A percentile compares a stretch with the other conserved stretches of the same genome.
phyloP scores from a whole-genome alignment of 2,329 filamentous ascomycete species.

The Cladosporium sp. region DNA sequence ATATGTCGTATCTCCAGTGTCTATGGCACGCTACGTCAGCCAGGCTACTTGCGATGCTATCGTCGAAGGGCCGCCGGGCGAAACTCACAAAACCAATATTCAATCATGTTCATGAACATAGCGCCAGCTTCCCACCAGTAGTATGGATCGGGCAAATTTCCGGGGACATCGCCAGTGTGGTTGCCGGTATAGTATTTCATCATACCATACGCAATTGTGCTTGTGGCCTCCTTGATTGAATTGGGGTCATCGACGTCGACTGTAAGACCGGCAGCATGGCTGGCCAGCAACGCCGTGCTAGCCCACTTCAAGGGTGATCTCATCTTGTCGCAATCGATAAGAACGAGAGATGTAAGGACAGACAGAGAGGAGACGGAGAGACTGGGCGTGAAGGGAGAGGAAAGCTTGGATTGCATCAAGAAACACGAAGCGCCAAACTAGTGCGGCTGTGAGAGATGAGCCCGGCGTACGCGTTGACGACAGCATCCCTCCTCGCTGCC shows the following conservation, averaged over 20 bases:
- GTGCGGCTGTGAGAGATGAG: conserved; percentile 8
- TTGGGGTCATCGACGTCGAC: conserved; percentile 25
- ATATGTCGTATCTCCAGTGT: conserved; percentile 64
- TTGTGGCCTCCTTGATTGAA: conserved; percentile 47
- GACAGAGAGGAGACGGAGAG: neutral
- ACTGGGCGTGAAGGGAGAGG: conserved; percentile 12
- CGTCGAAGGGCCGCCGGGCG: neutral
- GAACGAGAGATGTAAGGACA: conserved; percentile 21
- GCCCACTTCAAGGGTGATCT: conserved; percentile 14
- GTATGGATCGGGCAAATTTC: conserved; percentile 63
- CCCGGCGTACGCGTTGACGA: conserved; percentile 16
- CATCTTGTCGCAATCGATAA: conserved; percentile 5
- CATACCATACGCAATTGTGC: conserved; percentile 48
- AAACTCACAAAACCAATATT: conserved; percentile 65
- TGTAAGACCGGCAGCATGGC: conserved; percentile 17
- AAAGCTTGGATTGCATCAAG: conserved; percentile 17
- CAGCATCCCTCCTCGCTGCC: conserved; percentile 15
- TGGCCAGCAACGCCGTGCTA: conserved; percentile 20
- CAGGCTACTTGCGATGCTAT: neutral
- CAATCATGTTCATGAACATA: conserved; percentile 67
- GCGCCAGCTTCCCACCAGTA: conserved; percentile 70
- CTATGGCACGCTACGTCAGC: conserved; percentile 36
- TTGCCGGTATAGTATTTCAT: conserved; percentile 57
- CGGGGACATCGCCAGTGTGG: conserved; percentile 52
- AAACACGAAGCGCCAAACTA: conserved; percentile 16